phyloP scores from a whole-genome alignment of 1,139 yeast genomes.

The Pichia sp. region DNA sequence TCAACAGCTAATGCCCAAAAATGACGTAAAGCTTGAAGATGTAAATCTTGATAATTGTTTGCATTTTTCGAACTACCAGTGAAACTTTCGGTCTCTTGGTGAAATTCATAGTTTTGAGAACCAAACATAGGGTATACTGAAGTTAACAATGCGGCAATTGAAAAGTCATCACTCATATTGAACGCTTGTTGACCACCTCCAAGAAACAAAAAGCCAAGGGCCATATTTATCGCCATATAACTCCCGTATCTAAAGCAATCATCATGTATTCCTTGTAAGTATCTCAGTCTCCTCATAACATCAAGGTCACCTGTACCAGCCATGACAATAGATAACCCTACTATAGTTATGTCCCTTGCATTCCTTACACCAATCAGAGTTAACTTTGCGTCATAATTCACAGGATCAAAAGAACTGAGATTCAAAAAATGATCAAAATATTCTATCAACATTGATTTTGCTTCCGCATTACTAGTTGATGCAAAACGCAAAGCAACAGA shows the following conservation, averaged over 20 bases:
- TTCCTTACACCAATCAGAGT: slow-evolving; percentile 51
- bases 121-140: slow-evolving; percentile 75
- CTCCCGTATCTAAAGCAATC: slow-evolving; percentile 54
- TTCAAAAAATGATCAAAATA: slow-evolving; percentile 56
- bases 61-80: slow-evolving; percentile 15
- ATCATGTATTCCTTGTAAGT: slow-evolving; percentile 52
- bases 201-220: slow-evolving; percentile 78
- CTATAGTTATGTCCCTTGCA: slow-evolving; percentile 52
- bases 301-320: slow-evolving; percentile 90
- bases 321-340: slow-evolving; percentile 69
- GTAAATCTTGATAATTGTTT: slow-evolving; percentile 35
- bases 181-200: slow-evolving; percentile 94
- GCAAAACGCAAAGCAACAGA: slow-evolving; percentile 74
- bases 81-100: slow-evolving; percentile 17
- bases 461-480: slow-evolving; percentile 52
- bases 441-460: slow-evolving; percentile 52
- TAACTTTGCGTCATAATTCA: slow-evolving; percentile 53
- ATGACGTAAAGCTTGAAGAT: slow-evolving; percentile 80
- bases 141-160: slow-evolving; percentile 65
- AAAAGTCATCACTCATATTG: slow-evolving; percentile 47
- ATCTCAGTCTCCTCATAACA: slow-evolving; percentile 64
- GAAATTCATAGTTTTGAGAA: slow-evolving; percentile 18
- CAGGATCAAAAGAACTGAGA: slow-evolving; percentile 42
- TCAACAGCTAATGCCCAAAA: slow-evolving; percentile 88
- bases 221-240: slow-evolving; percentile 73